Conservation (phyloP, 177 flowering plant species). For the Telopea speciosissima region DNA sequence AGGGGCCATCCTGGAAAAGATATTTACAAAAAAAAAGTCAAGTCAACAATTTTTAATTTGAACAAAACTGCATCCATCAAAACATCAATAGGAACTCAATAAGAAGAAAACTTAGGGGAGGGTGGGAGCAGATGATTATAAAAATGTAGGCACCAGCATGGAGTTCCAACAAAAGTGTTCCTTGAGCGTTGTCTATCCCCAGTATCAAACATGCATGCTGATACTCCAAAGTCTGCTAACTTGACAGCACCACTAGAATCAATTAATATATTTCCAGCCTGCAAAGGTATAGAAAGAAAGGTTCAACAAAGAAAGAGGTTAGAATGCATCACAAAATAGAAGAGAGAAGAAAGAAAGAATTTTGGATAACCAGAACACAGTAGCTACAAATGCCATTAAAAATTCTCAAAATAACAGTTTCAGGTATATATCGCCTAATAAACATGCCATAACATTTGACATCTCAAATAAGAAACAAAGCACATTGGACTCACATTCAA, state of each 20-base stretch:
- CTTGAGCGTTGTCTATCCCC: conserved; percentile 93
- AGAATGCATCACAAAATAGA: not conserved
- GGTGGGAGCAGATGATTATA: conserved; percentile 15
- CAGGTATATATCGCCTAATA: not conserved
- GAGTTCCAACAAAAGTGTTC: conserved; percentile 97
- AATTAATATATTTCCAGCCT: conserved; percentile 93
- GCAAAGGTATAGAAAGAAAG: conserved; percentile 15
- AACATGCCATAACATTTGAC: not conserved
- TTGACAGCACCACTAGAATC: conserved; percentile 77
- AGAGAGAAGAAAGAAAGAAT: not conserved
- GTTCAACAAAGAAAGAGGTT: not conserved
- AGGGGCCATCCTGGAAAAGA: conserved; percentile 86
- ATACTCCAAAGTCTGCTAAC: conserved; percentile 96
- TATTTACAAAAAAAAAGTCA: not conserved
- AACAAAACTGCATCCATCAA: not conserved
- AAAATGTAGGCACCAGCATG: conserved; percentile 50
- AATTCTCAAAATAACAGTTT: not conserved
- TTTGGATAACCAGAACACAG: not conserved
- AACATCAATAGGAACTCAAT: not conserved
- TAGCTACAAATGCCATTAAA: not conserved
- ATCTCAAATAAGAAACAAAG: not conserved
- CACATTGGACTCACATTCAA: not conserved
- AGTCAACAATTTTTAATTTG: not conserved
- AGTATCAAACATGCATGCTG: conserved; percentile 93
- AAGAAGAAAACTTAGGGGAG: conserved; percentile 22